These are phyloP conservation scores for Aspergillus coremiiformis DNA, from an alignment of 495 filamentous ascomycete species.

Conservation along the genomic window DNA sequence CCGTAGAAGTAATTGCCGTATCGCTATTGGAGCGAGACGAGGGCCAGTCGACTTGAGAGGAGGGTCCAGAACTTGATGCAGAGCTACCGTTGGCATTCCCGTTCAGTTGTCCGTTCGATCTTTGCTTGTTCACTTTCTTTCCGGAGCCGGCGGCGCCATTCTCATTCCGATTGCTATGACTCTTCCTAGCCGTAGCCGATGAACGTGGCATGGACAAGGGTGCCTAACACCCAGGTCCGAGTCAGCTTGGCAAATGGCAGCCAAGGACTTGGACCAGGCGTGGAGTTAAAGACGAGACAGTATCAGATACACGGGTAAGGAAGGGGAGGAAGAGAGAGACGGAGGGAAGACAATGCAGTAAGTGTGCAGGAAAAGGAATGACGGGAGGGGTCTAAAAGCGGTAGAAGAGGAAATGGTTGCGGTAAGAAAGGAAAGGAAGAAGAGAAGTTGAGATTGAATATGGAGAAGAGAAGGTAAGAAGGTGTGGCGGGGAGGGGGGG, in stretches of 20 bases:
- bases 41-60: slow-evolving; percentile 40
- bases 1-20: slow-evolving; percentile 29
- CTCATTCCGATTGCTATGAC: slow-evolving; percentile 71
- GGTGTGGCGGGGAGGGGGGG: slow-evolving; percentile 14
- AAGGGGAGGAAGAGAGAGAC: slow-evolving; percentile 7
- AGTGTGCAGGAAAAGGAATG: slow-evolving; percentile 15
- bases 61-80: slow-evolving; percentile 31
- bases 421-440: slow-evolving; percentile 3
- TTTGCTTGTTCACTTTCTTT: slow-evolving; percentile 68
- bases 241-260: slow-evolving; percentile 47
- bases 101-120: slow-evolving; percentile 56
- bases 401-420: slow-evolving; percentile 1
- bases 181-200: slow-evolving; percentile 55
- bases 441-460: slow-evolving; percentile 7
- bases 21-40: slow-evolving; percentile 37
- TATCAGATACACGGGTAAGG: slow-evolving; percentile 9
- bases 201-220: slow-evolving; percentile 64
- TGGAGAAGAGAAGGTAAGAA: slow-evolving; percentile 9
- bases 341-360: slow-evolving; percentile 7
- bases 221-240: slow-evolving; percentile 43
- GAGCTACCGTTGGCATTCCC: slow-evolving; percentile 45
- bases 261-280: slow-evolving; percentile 48
- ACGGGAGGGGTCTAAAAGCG: slow-evolving; percentile 4
- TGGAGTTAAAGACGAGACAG: slow-evolving; percentile 18
- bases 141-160: slow-evolving; percentile 79